Evolutionary conservation across 164 flowering plant genomes (phyloP), one percentile per base, ranked within the genome.

Genomic region (Nymphaea thermarum): DNA sequence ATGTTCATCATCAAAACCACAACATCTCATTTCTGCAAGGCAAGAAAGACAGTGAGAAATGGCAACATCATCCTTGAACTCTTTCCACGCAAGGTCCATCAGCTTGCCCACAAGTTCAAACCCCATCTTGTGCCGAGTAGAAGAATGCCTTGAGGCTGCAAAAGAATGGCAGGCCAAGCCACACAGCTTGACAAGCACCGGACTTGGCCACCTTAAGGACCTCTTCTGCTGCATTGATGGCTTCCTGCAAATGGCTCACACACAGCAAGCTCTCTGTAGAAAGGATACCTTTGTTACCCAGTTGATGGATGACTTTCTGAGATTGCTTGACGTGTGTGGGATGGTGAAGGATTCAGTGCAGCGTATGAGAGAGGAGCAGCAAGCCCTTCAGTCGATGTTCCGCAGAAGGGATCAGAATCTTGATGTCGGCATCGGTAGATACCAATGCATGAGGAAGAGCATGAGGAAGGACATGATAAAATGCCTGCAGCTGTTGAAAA

Each of bases 291-390:
- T 73, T 62, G 72, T 70, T 12, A 79, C 72, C 36, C 77, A 78
- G 43, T 62, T 62, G 6, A 17, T 79, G 44, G 82, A 79, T 42
- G 83, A 76, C 43, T 78, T 78, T 16, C 71, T 82, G 4, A 75
- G 73, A 64, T 71, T 78, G 66, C 62, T 79, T 63, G 84, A 84
- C 44, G n/a, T 73, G 0, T 81, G 80, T 53, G 69, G 72, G 17
- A 60, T 60, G 4, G 60, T 75, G 6, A 81, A 74, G 64, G 82
- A 82, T 64, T 18, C 63, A 57, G 25, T 76, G 65, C 4, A 53
- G 61, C 72, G 72, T 41, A 71, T 75, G 66, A 80, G 75, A 65
- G 82, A 77, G 63, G 15, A 62, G 15, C 68, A 64, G 4, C 77
- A 67, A 43, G 80, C 71, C n/a, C 67, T 80, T n/a, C 76, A 44